phyloP scores from a whole-genome alignment of 2,329 filamentous ascomycete genomes.

The Conoideocrella luteorostrata region DNA sequence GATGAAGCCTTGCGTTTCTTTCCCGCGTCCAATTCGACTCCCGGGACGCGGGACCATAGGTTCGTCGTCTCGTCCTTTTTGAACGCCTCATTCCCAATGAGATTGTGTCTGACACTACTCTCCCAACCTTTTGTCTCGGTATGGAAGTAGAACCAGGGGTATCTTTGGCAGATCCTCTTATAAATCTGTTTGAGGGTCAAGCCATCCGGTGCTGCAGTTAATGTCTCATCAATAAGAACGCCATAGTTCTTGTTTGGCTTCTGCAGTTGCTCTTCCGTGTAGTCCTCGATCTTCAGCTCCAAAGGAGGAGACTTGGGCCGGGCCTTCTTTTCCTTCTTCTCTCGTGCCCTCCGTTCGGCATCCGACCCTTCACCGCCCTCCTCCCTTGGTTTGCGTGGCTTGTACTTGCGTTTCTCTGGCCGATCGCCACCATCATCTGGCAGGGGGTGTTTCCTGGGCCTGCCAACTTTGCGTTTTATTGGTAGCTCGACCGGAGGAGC shows the following conservation, averaged over 20 bases:
- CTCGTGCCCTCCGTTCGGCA: slow-evolving; percentile 47
- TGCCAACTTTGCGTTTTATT: slow-evolving; percentile 58
- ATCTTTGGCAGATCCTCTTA: slow-evolving; percentile 52
- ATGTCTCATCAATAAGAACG: slow-evolving; percentile 53
- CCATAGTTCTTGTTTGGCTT: slow-evolving; percentile 59
- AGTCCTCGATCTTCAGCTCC: slow-evolving; percentile 48
- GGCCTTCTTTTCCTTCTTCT: slow-evolving; percentile 55
- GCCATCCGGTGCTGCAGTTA: slow-evolving; percentile 47
- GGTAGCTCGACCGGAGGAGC: slow-evolving; percentile 42
- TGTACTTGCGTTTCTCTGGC: slow-evolving; percentile 61
- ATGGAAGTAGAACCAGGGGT: slow-evolving; percentile 54
- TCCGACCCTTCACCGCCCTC: slow-evolving; percentile 50
- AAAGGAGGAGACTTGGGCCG: slow-evolving; percentile 55
- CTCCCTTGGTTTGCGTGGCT: slow-evolving; percentile 53
- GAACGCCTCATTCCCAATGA: slow-evolving; percentile 57
- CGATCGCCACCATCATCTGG: slow-evolving; percentile 49
- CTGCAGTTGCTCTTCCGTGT: slow-evolving; percentile 50
- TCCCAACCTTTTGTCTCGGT: slow-evolving; percentile 61
- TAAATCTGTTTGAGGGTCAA: slow-evolving; percentile 57
- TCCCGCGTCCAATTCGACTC: slow-evolving; percentile 52
- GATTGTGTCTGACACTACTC: slow-evolving; percentile 57
- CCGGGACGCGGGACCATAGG: slow-evolving; percentile 51
- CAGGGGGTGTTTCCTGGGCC: slow-evolving; percentile 56
- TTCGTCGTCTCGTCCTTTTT: slow-evolving; percentile 50
- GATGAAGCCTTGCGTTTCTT: slow-evolving; percentile 53